Evolutionary conservation across 2,329 filamentous ascomycete genomes (phyloP), one percentile per base, ranked within the genome.

Genomic region (Nemania sp.): DNA sequence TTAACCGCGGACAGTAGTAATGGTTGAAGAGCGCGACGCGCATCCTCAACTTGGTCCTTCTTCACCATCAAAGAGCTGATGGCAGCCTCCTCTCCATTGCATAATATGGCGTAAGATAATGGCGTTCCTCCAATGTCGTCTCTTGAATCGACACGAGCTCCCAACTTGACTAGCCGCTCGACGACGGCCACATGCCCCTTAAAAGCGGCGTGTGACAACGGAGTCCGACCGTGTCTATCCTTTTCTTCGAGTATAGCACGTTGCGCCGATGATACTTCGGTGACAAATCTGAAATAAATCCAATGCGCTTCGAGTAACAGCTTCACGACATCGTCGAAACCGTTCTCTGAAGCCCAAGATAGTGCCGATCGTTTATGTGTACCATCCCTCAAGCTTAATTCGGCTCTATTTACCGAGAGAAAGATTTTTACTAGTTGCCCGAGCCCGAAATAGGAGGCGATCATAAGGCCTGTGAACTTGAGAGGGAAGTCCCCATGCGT

Each of bases 391-490:
- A 20, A 5, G 19, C 46, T 30, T 15, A 36, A 6, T 5, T 40
- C 11, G 14, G 17, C 24, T 12, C 15, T 39, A 4, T 19, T 12
- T 9, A 24, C 8, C 9, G 19, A 8, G 24, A 54, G 33, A 8
- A 42, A 14, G 6, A 12, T 40, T n/a, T 26, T 6, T 17, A 59
- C 45, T 17, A 55, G 6, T 17, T 37, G 4, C 4, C 41, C 34
- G 6, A 61, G 36, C 9, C 59, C 59, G 26, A 54, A 45, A 31
- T 37, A 58, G 4, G 57, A 60, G 33, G 52, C 54, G 12, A 56
- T 19, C 17, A 52, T 51, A 2, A 61, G 39, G n/a, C 37, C 3
- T 23, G 57, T 46, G 31, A 43, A 33, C 3, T 19, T 17, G 8
- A 8, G 2, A 11, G 49, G 54, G 17, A 48, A 26, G 15, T 14